Evolutionary conservation across 768 basidiomycete genomes (phyloP), one percentile per base, ranked within the genome.

Genomic region (Trametes maxima): DNA sequence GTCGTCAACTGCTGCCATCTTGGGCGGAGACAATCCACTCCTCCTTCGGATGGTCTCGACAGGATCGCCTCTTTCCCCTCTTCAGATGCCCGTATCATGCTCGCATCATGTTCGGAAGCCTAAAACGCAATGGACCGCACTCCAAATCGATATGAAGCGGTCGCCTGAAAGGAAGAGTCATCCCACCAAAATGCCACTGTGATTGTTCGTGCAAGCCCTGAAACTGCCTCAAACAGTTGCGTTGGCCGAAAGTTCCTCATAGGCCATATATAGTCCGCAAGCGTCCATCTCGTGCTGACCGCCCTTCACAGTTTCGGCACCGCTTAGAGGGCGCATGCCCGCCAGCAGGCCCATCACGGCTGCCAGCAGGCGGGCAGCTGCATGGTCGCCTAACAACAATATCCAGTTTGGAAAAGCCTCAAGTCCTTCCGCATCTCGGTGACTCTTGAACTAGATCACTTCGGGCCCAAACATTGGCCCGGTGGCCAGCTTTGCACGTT

Each of bases 261-360:
- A 47, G 49, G 49, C 39, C 7, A 21, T 43, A 55, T 35, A n/a
- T 11, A 37, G 8, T 17, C 19, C 35, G 24, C 13, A 37, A 24
- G 33, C 37, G n/a, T 44, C 28, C 17, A 19, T 19, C 24, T 46
- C 43, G n/a, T 48, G 28, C 21, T 54, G 19, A 57, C 42, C 24
- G 5, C 55, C 37, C 55, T 62, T 63, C 52, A 58, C 62, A 58
- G 62, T 45, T n/a, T 59, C 62, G 62, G 62, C 57, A 50, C 53
- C 57, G 62, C 57, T 63, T 58, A 59, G 33, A 45, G 24, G 57
- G 40, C 57, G 62, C 62, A 63, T 63, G 62, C 33, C 46, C 52
- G 57, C 62, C 62, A 59, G 52, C 62, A 63, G 57, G 57, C 57
- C 47, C 52, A 53, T 63, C 54, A 59, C 46, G 45, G 24, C 22